Evolutionary conservation across 2,329 filamentous ascomycete species (phyloP), one percentile per base, ranked within the genome.

Genomic region (Talaromyces sp.): DNA sequence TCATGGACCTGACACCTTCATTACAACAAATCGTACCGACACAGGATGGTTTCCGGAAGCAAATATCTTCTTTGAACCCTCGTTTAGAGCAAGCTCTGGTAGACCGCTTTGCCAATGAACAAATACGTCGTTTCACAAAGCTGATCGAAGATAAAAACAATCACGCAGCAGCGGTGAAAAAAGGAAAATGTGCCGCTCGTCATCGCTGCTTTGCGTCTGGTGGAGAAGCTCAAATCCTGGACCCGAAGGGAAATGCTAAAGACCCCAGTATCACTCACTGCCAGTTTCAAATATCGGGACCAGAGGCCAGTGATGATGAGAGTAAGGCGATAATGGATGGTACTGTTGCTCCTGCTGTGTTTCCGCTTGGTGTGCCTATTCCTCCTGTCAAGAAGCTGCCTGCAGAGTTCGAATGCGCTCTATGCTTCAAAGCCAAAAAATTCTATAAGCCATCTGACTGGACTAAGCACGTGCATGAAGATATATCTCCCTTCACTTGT

Each of bases 401-500:
- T 0, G 91, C 92, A 3, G 87, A 93, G 69, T 93, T 96, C 63
- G 92, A 97, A 77, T 97, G 92, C 66, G 88, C 89, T 41, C 79
- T 96, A 24, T 96, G 92, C 76, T 96, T 91, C 77, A 85, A 88
- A 66, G 83, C 87, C 57, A 96, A 94, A 79, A 91, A 87, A 68
- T 92, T 94, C 67, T 85, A 88, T 67, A 96, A 96, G 73, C 92
- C 92, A 17, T 96, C 92, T 0, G 92, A 97, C 74, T 97, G 92
- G 92, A 96, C 92, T 1, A 96, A 97, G 72, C 92, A 97, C 69
- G 90, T 97, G 0, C 91, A 96, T 67, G 92, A 96, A 74, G 92
- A 97, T 71, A 86, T 96, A 0, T 90, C 94, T 70, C 92, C 92
- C 0, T 96, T 96, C 67, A 95, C 91, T 3, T 97, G 92, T 75